Evolutionary conservation across 768 basidiomycete genomes (phyloP), one percentile per base, ranked within the genome.

Genomic region (Rhodocollybia butyracea): DNA sequence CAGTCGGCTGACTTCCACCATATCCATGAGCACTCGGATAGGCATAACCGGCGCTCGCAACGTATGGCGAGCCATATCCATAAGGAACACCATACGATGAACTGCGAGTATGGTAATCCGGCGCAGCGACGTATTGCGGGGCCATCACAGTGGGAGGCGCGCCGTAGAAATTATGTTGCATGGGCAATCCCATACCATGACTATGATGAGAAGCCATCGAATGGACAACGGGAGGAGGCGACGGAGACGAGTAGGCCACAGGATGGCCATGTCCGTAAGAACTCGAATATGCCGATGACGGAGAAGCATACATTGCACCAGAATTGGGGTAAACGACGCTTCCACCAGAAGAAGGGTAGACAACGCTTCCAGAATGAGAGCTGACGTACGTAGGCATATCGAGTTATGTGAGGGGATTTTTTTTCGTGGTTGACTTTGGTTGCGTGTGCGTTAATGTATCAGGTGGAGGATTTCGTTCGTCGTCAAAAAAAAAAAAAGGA

Each of bases 81-180:
- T 50, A 50, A 24, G 48, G 48, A 50, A 38, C 48, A 24, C 31
- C 38, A 24, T 50, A 50, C 19, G 48, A 50, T 10, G 32, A 36
- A 34, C 34, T 31, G n/a, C n/a, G n/a, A n/a, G n/a, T n/a, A 15
- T 38, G 48, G 26, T 50, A 50, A 24, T 31, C 31, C 3, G 48
- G 48, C 13, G 21, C 22, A 36, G 48, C 32, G 4, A 34, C 48
- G 27, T 36, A 21, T 11, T 50, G 38, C 15, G 48, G 32, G n/a
- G 31, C 32, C 48, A 50, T 50, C 34, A 22, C 22, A 17, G 38
- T 26, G 5, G 48, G 32, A n/a, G 48, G 48, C 12, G 32, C 48
- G n/a, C 48, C 48, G n/a, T 50, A 50, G 22, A 50, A 50, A 36
- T 50, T 50, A 34, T 50, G 48, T 24, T 50, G 48, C 48, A 50